Conservation (phyloP, 1,139 yeast species). For the Fermentozyma sake region DNA sequence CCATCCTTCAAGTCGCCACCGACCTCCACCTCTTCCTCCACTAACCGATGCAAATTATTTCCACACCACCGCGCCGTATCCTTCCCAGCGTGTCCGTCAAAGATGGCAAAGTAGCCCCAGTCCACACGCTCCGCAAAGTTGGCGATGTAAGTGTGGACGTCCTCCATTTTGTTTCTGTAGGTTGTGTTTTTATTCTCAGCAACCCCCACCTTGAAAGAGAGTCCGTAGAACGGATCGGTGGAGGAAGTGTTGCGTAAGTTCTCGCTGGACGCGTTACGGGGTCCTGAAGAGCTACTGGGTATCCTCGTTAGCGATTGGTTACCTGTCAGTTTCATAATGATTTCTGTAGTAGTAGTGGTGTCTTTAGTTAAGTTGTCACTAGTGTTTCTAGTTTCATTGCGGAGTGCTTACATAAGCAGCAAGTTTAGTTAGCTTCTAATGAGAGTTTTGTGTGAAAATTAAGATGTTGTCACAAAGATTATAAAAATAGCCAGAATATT, state of each 20-base stretch:
- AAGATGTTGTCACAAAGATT: too few relatives aligned
- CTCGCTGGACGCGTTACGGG: too few relatives aligned
- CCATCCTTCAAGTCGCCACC: slow-evolving; percentile 42
- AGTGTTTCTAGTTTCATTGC: too few relatives aligned
- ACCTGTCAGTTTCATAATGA: too few relatives aligned
- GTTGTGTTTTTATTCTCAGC: slow-evolving; percentile 81
- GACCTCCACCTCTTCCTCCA: slow-evolving; percentile 47
- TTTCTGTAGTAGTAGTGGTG: too few relatives aligned
- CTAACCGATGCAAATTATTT: slow-evolving; percentile 66
- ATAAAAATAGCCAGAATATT: background rate
- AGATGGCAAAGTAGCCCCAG: slow-evolving; percentile 94
- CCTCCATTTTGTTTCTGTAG: slow-evolving; percentile 91
- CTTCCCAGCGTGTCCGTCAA: slow-evolving; percentile 97
- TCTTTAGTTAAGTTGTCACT: too few relatives aligned
- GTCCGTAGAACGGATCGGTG: slow-evolving; percentile 41
- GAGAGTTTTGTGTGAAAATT: too few relatives aligned
- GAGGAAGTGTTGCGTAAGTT: slow-evolving; percentile 1
- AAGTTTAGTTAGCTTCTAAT: too few relatives aligned
- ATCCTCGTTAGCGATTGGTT: too few relatives aligned
- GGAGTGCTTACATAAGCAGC: too few relatives aligned
- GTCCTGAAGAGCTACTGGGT: too few relatives aligned
- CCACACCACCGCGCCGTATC: slow-evolving; percentile 97
- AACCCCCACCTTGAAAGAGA: slow-evolving; percentile 77
- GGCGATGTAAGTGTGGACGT: slow-evolving; percentile 89
- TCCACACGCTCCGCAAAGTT: slow-evolving; percentile 86